Percentiles rank a stretch among this genome's conserved stretches.
phyloP scores from a whole-genome alignment of 371 early-diverging fungal genomes.

The Mucor saturninus region DNA sequence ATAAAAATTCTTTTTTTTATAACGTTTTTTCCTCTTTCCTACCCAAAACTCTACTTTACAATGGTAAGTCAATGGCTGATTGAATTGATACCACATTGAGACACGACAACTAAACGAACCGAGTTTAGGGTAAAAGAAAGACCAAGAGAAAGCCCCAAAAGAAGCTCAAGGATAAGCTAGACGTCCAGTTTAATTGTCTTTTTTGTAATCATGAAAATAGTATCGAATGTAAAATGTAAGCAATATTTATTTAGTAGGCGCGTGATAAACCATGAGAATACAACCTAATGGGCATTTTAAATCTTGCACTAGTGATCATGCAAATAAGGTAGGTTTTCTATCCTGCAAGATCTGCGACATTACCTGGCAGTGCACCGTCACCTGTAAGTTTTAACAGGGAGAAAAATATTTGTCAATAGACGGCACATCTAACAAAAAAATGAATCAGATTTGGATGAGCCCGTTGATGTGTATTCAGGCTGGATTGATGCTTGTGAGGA shows the following conservation, averaged over 20 bases:
- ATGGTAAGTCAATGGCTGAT: background rate
- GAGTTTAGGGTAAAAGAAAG: conserved; percentile 85
- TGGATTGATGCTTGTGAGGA: conserved; percentile 88
- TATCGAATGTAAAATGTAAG: conserved; percentile 79
- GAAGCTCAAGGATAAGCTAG: conserved; percentile 74
- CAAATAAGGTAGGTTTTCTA: conserved; percentile 67
- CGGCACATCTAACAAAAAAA: background rate
- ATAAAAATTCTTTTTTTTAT: background rate
- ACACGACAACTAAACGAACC: background rate
- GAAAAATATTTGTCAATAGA: background rate
- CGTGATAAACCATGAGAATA: background rate
- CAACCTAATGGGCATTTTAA: background rate
- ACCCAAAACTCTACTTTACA: background rate
- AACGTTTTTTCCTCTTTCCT: background rate
- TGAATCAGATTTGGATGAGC: conserved; percentile 68
- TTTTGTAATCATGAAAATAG: conserved; percentile 91
- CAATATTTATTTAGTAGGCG: background rate
- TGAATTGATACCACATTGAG: background rate
- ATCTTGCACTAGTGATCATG: conserved; percentile 36
- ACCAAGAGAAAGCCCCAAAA: conserved; percentile 75
- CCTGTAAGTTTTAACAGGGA: conserved; percentile 50
- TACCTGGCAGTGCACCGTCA: conserved; percentile 68
- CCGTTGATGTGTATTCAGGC: conserved; percentile 84
- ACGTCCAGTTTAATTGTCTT: conserved; percentile 85
- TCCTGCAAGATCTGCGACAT: conserved; percentile 80